These are phyloP conservation scores for Sinapis alba DNA, from an alignment of 441 rosid species.

Conservation along the genomic window DNA sequence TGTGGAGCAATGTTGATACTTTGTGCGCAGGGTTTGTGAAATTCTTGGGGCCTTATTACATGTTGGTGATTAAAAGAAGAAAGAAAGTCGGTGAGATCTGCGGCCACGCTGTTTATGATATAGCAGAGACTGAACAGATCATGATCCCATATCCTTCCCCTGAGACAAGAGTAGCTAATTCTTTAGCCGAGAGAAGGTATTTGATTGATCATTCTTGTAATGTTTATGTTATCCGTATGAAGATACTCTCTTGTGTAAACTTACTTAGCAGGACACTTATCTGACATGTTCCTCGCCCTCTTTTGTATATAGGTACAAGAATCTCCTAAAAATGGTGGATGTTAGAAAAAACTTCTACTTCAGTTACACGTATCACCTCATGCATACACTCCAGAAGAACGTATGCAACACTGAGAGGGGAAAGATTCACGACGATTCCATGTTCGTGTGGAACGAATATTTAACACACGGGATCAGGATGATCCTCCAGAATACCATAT, in stretches of 20 bases:
- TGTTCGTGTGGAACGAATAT: conserved; percentile 79
- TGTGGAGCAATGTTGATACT: conserved; percentile 1
- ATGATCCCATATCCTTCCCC: conserved; percentile 49
- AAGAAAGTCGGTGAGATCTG: conserved; percentile 70
- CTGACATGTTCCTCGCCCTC: conserved; percentile 8
- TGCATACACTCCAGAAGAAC: conserved; percentile 70
- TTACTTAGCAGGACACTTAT: conserved; percentile 23
- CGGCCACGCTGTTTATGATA: conserved; percentile 62
- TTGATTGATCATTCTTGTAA: conserved; percentile 43
- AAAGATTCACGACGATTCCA: conserved; percentile 48
- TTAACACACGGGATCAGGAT: conserved; percentile 59
- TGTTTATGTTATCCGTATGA: conserved; percentile 18
- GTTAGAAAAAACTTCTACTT: conserved; percentile 80
- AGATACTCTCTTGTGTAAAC: conserved; percentile 43
- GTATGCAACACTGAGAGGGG: conserved; percentile 51
- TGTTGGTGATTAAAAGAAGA: conserved; percentile 65
- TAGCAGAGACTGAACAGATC: conserved; percentile 59
- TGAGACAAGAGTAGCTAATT: conserved; percentile 49
- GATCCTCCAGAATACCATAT: conserved; percentile 55
- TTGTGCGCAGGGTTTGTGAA: conserved; percentile 59
- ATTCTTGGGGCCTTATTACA: conserved; percentile 76
- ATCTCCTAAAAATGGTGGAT: conserved; percentile 66
- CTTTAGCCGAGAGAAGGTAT: conserved; percentile 63
- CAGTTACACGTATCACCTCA: conserved; percentile 76
- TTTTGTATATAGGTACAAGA: conserved; percentile 62